phyloP scores from a whole-genome alignment of 495 filamentous ascomycete genomes.

The Choiromyces venosus region DNA sequence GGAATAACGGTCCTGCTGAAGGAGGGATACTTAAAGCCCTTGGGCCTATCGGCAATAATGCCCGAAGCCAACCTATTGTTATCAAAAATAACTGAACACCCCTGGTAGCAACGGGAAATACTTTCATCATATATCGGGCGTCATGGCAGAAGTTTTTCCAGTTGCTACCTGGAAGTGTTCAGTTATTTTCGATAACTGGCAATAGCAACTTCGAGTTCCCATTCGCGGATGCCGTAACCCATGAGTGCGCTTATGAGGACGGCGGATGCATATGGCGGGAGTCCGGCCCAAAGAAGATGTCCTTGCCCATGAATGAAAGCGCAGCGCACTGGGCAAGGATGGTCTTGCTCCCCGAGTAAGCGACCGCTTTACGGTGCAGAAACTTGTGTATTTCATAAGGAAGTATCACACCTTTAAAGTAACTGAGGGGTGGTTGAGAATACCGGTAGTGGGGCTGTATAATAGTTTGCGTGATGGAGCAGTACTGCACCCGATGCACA shows the following conservation, averaged over 20 bases:
- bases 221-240: background rate
- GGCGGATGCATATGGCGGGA: slow-evolving; percentile 14
- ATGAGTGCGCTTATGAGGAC: background rate
- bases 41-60: slow-evolving; percentile 3
- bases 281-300: slow-evolving; percentile 15
- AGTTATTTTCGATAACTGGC: no score
- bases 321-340: slow-evolving; percentile 14
- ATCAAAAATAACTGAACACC: no score
- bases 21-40: background rate
- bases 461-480: background rate
- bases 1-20: slow-evolving; percentile 21
- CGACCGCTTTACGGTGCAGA: no score
- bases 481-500: background rate
- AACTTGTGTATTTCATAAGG: no score
- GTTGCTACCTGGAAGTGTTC: no score
- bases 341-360: slow-evolving; percentile 10
- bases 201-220: slow-evolving; percentile 12
- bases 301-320: background rate
- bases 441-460: no score
- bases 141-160: no score
- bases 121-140: no score
- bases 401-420: no score
- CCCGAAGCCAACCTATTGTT: slow-evolving; percentile 7
- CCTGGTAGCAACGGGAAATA: no score
- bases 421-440: no score